Conservation (phyloP, 768 basidiomycete species). For the Tulasnella sp. region DNA sequence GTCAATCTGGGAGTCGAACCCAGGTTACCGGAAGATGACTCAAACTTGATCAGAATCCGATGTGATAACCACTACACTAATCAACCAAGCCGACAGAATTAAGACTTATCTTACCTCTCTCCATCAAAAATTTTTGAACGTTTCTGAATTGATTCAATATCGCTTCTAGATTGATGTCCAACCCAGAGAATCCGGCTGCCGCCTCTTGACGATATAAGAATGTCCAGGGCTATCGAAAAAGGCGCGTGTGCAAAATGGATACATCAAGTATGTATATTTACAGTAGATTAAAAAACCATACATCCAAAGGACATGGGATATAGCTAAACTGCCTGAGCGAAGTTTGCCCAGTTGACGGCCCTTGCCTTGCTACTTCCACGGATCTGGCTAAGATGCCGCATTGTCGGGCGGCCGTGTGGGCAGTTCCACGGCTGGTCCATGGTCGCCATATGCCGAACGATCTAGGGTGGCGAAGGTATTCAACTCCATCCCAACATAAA, state of each 20-base stretch:
- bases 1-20: slow-evolving; percentile 13
- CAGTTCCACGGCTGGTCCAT: slow-evolving; percentile 85
- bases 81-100: neutral
- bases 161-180: neutral
- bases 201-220: neutral
- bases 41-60: slow-evolving; percentile 8
- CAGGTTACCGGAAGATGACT: slow-evolving; percentile 8
- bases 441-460: slow-evolving; percentile 70
- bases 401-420: slow-evolving; percentile 73
- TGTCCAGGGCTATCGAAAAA: neutral
- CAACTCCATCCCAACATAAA: neutral
- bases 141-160: neutral
- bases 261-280: neutral
- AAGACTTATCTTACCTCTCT: neutral
- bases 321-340: no score
- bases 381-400: slow-evolving; percentile 16
- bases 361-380: neutral
- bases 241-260: neutral
- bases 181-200: neutral
- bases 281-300: no score
- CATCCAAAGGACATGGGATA: no score
- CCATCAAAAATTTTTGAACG: neutral
- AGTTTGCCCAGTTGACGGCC: neutral
- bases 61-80: slow-evolving; percentile 18
- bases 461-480: slow-evolving; percentile 31